Evolutionary conservation across 2,329 filamentous ascomycete genomes (phyloP).

Genomic region (Chaetomium globosum): DNA sequence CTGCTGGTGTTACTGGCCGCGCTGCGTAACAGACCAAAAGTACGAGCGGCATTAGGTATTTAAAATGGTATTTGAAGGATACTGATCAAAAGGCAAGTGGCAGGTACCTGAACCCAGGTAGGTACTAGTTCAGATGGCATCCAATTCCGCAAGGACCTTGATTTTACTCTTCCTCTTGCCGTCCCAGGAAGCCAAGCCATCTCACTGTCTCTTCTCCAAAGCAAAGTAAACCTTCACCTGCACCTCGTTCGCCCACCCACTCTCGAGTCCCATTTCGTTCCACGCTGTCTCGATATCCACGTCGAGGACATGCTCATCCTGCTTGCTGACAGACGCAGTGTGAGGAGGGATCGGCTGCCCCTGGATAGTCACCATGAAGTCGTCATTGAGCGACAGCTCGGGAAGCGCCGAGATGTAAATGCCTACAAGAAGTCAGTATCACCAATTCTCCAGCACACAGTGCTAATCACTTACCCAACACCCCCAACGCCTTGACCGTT

Average conservation of each 20-base stretch:
- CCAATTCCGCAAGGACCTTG: too few species aligned
- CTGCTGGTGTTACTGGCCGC: too few species aligned
- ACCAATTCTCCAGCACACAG: not conserved
- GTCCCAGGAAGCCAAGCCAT: not conserved
- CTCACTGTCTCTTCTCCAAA: constrained; percentile 39
- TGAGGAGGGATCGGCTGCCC: constrained; percentile 68
- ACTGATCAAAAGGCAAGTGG: too few species aligned
- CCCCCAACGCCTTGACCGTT: constrained; percentile 66
- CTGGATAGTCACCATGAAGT: constrained; percentile 75
- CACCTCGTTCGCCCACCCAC: constrained; percentile 80
- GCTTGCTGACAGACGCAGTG: constrained; percentile 62
- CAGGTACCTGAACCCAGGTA: too few species aligned
- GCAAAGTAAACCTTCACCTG: constrained; percentile 64
- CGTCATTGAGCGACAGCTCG: constrained; percentile 59
- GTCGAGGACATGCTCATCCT: constrained; percentile 65
- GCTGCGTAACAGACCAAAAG: too few species aligned
- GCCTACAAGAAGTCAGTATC: constrained; percentile 48
- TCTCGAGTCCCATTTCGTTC: constrained; percentile 69
- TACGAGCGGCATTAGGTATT: too few species aligned
- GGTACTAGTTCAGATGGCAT: too few species aligned
- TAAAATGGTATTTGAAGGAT: too few species aligned
- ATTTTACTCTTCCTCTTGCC: too few species aligned
- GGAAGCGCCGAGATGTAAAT: constrained; percentile 75
- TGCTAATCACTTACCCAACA: constrained; percentile 18
- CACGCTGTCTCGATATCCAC: constrained; percentile 79